These are phyloP conservation scores for Candida taoyuanica DNA, from an alignment of 805 yeast species.

Conservation along the genomic window DNA sequence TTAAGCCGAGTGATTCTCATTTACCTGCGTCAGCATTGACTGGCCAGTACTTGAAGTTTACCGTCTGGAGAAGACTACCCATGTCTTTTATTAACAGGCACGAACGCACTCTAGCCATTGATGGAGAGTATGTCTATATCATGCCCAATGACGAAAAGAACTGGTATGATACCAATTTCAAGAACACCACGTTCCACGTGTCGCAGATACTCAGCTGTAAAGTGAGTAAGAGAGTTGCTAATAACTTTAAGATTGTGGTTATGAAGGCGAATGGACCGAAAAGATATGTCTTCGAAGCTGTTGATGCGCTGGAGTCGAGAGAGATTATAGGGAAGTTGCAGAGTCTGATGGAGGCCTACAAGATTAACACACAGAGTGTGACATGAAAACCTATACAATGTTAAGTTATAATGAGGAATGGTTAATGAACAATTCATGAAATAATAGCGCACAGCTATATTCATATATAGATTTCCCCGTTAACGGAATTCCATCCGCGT, in stretches of 20 bases:
- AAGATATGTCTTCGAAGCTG: slow-evolving; percentile 84
- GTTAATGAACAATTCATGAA: neutral
- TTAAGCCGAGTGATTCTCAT: slow-evolving; percentile 19
- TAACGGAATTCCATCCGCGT: neutral
- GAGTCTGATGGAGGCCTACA: slow-evolving; percentile 52
- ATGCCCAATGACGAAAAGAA: slow-evolving; percentile 78
- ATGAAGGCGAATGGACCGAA: slow-evolving; percentile 65
- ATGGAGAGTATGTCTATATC: slow-evolving; percentile 90
- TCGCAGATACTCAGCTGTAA: slow-evolving; percentile 72
- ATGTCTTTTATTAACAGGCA: slow-evolving; percentile 76
- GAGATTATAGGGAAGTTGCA: slow-evolving; percentile 74
- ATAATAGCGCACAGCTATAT: no score
- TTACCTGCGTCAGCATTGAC: slow-evolving; percentile 18
- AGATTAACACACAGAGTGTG: slow-evolving; percentile 31
- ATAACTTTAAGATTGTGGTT: slow-evolving; percentile 77
- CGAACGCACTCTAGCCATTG: slow-evolving; percentile 80
- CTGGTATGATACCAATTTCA: slow-evolving; percentile 62
- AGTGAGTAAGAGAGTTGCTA: slow-evolving; percentile 70
- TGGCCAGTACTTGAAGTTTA: slow-evolving; percentile 63
- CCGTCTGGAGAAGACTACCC: slow-evolving; percentile 85
- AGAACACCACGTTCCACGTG: slow-evolving; percentile 83
- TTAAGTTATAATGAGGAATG: no score
- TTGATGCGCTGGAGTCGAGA: slow-evolving; percentile 50
- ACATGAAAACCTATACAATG: no score
- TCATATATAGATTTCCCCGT: no score